Evolutionary conservation across 2,329 filamentous ascomycete genomes (phyloP).

Genomic region (Colletotrichum ledebouriae): DNA sequence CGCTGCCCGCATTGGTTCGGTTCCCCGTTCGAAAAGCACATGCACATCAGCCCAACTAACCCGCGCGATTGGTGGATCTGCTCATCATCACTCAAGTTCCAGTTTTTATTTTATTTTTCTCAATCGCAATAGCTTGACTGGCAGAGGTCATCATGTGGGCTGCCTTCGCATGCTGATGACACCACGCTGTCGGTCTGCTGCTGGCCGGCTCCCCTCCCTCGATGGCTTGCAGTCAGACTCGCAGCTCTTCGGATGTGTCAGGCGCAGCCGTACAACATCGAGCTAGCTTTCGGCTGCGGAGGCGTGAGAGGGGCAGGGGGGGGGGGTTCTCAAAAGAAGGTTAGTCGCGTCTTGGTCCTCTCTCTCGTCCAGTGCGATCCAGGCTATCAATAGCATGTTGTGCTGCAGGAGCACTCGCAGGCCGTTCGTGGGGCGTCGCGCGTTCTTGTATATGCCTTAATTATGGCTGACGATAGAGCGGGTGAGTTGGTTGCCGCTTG

Average conservation of each 20-base stretch:
- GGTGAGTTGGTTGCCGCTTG: constrained; percentile 28
- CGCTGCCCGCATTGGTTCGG: constrained; percentile 31
- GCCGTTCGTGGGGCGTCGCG: constrained; percentile 17
- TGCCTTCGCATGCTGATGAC: constrained; percentile 17
- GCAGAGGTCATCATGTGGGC: constrained; percentile 34
- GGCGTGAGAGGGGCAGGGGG: not conserved
- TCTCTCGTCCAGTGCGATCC: not conserved
- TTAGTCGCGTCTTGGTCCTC: constrained; percentile 37
- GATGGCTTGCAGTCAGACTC: constrained; percentile 25
- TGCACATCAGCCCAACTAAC: constrained; percentile 34
- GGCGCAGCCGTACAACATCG: constrained; percentile 31
- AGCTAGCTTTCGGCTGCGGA: constrained; percentile 3
- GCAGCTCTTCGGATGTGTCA: constrained; percentile 36
- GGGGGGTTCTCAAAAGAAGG: constrained; percentile 40
- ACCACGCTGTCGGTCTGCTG: constrained; percentile 31
- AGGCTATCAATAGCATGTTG: not conserved
- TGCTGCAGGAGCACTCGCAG: constrained; percentile 15
- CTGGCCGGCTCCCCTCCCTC: constrained; percentile 10
- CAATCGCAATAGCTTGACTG: constrained; percentile 18
- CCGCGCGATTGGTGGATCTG: constrained; percentile 37
- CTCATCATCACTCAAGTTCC: constrained; percentile 20
- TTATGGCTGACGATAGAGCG: not conserved
- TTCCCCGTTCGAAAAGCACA: constrained; percentile 1
- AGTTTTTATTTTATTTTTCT: not conserved
- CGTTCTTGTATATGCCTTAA: constrained; percentile 10